Evolutionary conservation across 2,329 filamentous ascomycete genomes (phyloP).

Genomic region (Colletotrichum theobromicola): DNA sequence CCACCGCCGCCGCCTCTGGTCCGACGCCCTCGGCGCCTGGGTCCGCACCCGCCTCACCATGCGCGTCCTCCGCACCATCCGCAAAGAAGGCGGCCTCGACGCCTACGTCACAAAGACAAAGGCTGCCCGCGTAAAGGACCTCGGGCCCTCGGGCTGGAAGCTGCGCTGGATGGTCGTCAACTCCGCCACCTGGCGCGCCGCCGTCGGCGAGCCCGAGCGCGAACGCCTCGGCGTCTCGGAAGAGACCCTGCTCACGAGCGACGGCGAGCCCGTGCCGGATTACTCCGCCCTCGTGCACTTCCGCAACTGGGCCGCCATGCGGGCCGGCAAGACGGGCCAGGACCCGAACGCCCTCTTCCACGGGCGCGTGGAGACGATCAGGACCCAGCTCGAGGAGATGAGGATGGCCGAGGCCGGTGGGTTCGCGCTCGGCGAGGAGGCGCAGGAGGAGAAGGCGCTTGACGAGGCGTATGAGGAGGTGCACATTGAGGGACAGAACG

Average conservation of each 20-base stretch:
- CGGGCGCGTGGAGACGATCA: slow-evolving; percentile 30
- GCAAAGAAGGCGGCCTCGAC: slow-evolving; percentile 88
- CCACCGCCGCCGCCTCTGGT: slow-evolving; percentile 71
- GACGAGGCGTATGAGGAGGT: slow-evolving; percentile 45
- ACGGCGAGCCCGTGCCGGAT: slow-evolving; percentile 16
- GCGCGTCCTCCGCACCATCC: slow-evolving; percentile 74
- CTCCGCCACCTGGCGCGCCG: slow-evolving; percentile 67
- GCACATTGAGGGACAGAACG: slow-evolving; percentile 38
- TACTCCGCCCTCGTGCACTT: slow-evolving; percentile 43
- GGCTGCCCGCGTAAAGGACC: slow-evolving; percentile 77
- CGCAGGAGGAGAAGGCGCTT: slow-evolving; percentile 31
- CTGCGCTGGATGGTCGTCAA: slow-evolving; percentile 91
- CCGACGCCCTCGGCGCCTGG: slow-evolving; percentile 62
- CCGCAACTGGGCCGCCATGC: slow-evolving; percentile 40
- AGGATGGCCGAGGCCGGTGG: slow-evolving; percentile 44
- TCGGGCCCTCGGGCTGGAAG: slow-evolving; percentile 90
- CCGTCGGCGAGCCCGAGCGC: slow-evolving; percentile 65
- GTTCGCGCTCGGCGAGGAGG: slow-evolving; percentile 51
- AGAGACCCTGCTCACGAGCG: slow-evolving; percentile 35
- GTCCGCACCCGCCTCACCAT: slow-evolving; percentile 74
- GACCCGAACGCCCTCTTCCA: not conserved
- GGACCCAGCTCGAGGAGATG: slow-evolving; percentile 43
- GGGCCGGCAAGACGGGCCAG: not conserved
- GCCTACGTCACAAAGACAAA: slow-evolving; percentile 88
- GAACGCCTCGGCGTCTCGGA: slow-evolving; percentile 63